These are phyloP conservation scores for Chlorencoelia australis DNA, from an alignment of 2,329 filamentous ascomycete species.

Conservation along the genomic window DNA sequence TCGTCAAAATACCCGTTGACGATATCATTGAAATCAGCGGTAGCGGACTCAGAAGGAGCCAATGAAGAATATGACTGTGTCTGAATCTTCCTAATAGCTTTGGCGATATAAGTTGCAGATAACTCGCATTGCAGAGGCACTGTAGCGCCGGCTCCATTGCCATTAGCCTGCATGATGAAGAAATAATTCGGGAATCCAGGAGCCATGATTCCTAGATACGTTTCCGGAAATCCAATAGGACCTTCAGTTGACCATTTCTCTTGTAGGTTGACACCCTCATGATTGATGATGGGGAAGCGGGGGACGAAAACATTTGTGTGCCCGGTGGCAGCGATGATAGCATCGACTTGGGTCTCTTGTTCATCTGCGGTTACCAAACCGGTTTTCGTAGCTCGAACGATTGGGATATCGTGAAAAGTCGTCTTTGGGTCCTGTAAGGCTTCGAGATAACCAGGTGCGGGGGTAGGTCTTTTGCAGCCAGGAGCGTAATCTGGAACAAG, in stretches of 20 bases:
- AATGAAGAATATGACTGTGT: too few relatives aligned
- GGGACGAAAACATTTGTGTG: conserved; percentile 28
- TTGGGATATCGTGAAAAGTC: conserved; percentile 44
- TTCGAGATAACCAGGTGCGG: conserved; percentile 45
- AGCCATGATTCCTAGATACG: conserved; percentile 26
- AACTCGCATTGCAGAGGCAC: too few relatives aligned
- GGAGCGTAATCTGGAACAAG: conserved; percentile 35
- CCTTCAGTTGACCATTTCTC: conserved; percentile 20
- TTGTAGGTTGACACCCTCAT: conserved; percentile 25
- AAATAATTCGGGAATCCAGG: conserved; percentile 20
- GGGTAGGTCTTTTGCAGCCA: conserved; percentile 33
- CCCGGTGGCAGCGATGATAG: conserved; percentile 58
- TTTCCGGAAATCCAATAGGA: conserved; percentile 30
- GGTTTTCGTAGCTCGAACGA: conserved; percentile 45
- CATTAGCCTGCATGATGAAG: conserved; percentile 24
- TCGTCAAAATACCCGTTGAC: too few relatives aligned
- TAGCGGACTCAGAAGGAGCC: too few relatives aligned
- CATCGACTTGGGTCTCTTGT: conserved; percentile 44
- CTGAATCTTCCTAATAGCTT: too few relatives aligned
- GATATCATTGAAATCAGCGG: too few relatives aligned
- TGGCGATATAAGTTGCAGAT: too few relatives aligned
- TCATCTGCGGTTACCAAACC: conserved; percentile 52
- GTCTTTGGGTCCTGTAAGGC: conserved; percentile 50
- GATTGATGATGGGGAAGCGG: conserved; percentile 19
- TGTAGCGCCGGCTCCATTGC: too few relatives aligned